Evolutionary conservation across 495 filamentous ascomycete species (phyloP).

Genomic region (Penicillium riverlandense): DNA sequence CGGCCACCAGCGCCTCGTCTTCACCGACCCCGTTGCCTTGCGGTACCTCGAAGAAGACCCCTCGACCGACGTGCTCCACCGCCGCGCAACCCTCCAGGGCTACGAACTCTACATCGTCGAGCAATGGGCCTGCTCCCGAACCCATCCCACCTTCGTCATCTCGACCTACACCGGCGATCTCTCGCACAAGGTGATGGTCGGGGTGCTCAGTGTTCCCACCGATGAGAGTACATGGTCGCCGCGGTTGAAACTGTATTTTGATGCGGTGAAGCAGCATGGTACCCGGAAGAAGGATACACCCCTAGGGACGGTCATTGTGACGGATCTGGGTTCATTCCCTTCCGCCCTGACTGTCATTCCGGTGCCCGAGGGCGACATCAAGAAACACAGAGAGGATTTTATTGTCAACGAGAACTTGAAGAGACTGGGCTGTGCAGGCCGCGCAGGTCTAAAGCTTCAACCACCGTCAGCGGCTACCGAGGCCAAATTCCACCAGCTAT

Average conservation of each 20-base stretch:
- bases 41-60: conserved; percentile 87
- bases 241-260: conserved; percentile 74
- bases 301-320: conserved; percentile 83
- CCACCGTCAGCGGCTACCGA: conserved; percentile 70
- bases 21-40: conserved; percentile 69
- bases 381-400: conserved; percentile 73
- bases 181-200: conserved; percentile 66
- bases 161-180: conserved; percentile 88
- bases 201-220: conserved; percentile 76
- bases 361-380: conserved; percentile 80
- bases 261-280: conserved; percentile 74
- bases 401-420: conserved; percentile 95
- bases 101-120: conserved; percentile 95
- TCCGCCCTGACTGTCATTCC: conserved; percentile 82
- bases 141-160: conserved; percentile 86
- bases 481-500: conserved; percentile 89
- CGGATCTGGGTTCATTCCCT: conserved; percentile 84
- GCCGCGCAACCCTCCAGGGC: conserved; percentile 60
- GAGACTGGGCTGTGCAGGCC: conserved; percentile 82
- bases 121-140: conserved; percentile 93
- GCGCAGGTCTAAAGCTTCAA: conserved; percentile 73
- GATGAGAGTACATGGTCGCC: conserved; percentile 78
- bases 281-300: conserved; percentile 75
- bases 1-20: conserved; percentile 51
- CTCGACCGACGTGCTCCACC: conserved; percentile 65